Percentiles rank a stretch among this genome's conserved stretches.
Evolutionary conservation across 805 yeast species (phyloP).

Genomic region (Candida khao-thaluensis): DNA sequence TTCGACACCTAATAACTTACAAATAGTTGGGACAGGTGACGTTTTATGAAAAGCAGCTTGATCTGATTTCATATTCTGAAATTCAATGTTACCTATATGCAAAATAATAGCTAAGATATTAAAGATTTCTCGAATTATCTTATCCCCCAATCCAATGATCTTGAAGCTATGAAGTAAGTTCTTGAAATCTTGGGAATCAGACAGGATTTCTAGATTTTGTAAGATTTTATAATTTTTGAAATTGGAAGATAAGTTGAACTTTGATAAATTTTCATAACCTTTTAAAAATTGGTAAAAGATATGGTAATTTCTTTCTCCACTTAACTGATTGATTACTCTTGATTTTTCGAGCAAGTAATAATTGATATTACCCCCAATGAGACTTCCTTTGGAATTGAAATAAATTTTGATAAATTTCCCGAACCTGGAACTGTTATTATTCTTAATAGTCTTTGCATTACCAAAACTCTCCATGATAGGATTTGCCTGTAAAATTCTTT

Average conservation of each 20-base stretch:
- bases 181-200: slow-evolving; percentile 60
- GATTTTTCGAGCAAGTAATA: slow-evolving; percentile 94
- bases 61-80: slow-evolving; percentile 63
- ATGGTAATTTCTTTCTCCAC: slow-evolving; percentile 86
- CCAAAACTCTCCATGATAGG: slow-evolving; percentile 97
- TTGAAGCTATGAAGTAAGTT: slow-evolving; percentile 64
- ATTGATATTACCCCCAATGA: slow-evolving; percentile 88
- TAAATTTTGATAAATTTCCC: slow-evolving; percentile 93
- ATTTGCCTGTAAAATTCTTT: slow-evolving; percentile 86
- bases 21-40: slow-evolving; percentile 48
- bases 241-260: slow-evolving; percentile 44
- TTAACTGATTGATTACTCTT: slow-evolving; percentile 76
- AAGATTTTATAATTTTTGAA: slow-evolving; percentile 54
- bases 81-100: slow-evolving; percentile 82
- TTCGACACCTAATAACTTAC: slow-evolving; percentile 65
- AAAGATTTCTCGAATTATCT: slow-evolving; percentile 59
- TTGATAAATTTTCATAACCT: slow-evolving; percentile 57
- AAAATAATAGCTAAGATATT: slow-evolving; percentile 71
- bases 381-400: slow-evolving; percentile 56
- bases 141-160: slow-evolving; percentile 64
- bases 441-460: slow-evolving; percentile 91
- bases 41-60: slow-evolving; percentile 69
- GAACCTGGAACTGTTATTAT: slow-evolving; percentile 92
- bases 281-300: slow-evolving; percentile 82
- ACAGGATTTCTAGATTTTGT: slow-evolving; percentile 56